Percentiles rank a stretch among this genome's conserved stretches.
These are phyloP conservation scores for Hymenoscyphus scutula DNA, from an alignment of 2,329 filamentous ascomycete genomes.

Conservation along the genomic window DNA sequence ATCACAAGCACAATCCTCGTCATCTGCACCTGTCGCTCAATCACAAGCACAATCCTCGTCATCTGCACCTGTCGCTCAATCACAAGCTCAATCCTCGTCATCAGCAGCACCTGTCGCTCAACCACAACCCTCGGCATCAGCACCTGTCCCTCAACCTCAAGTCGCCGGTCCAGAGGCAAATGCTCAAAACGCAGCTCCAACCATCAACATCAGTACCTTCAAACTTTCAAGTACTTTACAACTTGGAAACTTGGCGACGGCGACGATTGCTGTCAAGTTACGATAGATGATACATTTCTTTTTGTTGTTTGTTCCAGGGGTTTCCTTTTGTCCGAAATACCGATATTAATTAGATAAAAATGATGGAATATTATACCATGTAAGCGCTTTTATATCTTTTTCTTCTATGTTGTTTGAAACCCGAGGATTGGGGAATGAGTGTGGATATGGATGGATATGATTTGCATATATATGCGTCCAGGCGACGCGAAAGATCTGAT, in stretches of 20 bases:
- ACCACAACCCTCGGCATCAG: too few species aligned
- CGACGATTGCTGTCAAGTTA: constrained; percentile 13
- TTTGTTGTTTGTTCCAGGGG: neutral
- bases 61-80: constrained; percentile 2
- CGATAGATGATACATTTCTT: neutral
- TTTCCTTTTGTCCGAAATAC: neutral
- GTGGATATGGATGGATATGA: neutral
- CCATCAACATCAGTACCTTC: constrained; percentile 34
- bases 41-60: neutral
- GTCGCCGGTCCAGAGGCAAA: constrained; percentile 3
- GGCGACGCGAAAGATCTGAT: constrained; percentile 13
- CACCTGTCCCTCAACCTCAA: neutral
- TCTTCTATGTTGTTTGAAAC: neutral
- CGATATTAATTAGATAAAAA: constrained; percentile 7
- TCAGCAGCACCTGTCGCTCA: constrained; percentile 5
- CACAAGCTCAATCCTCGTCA: neutral
- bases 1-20: neutral
- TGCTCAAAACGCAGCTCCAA: constrained; percentile 11
- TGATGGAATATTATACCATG: constrained; percentile 22
- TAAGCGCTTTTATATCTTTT: constrained; percentile 5
- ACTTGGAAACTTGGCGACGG: constrained; percentile 31
- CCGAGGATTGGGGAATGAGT: neutral
- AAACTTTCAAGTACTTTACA: constrained; percentile 30
- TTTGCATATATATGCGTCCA: constrained; percentile 14
- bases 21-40: constrained; percentile 5